These are phyloP conservation scores for Xylaria nigripes DNA, from an alignment of 495 filamentous ascomycete species.

Conservation along the genomic window DNA sequence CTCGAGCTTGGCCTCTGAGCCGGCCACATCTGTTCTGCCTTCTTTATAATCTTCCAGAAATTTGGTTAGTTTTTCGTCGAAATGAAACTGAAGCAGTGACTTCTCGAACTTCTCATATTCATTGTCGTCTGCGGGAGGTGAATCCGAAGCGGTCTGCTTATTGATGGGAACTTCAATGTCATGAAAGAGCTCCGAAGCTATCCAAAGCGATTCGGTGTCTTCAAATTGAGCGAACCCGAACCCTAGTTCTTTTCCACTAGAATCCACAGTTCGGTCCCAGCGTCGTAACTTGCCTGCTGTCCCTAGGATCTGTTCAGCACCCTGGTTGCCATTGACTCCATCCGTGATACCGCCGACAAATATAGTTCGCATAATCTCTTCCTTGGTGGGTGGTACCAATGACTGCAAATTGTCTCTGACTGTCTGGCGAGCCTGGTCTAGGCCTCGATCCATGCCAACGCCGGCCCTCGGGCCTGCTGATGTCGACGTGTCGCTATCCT, in stretches of 20 bases:
- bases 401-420: slow-evolving; percentile 68
- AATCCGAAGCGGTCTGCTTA: slow-evolving; percentile 49
- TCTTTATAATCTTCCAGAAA: slow-evolving; percentile 76
- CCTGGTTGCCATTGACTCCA: slow-evolving; percentile 67
- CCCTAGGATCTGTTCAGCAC: slow-evolving; percentile 71
- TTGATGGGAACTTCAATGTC: slow-evolving; percentile 80
- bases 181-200: slow-evolving; percentile 77
- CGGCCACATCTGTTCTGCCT: slow-evolving; percentile 53
- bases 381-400: slow-evolving; percentile 74
- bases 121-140: slow-evolving; percentile 32
- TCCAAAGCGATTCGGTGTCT: slow-evolving; percentile 78
- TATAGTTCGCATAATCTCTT: slow-evolving; percentile 84
- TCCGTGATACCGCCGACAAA: slow-evolving; percentile 83
- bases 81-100: slow-evolving; percentile 59
- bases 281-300: slow-evolving; percentile 70
- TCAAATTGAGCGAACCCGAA: slow-evolving; percentile 98
- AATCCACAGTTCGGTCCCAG: slow-evolving; percentile 64
- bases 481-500: slow-evolving; percentile 33
- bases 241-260: slow-evolving; percentile 57
- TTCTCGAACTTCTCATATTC: slow-evolving; percentile 59
- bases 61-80: slow-evolving; percentile 71
- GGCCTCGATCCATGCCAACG: slow-evolving; percentile 53
- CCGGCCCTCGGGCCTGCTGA: slow-evolving; percentile 53
- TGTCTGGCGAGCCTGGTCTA: slow-evolving; percentile 61
- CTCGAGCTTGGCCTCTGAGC: slow-evolving; percentile 59